phyloP scores from a whole-genome alignment of 176 grass and related monocot genomes.

The Lolium perenne region DNA sequence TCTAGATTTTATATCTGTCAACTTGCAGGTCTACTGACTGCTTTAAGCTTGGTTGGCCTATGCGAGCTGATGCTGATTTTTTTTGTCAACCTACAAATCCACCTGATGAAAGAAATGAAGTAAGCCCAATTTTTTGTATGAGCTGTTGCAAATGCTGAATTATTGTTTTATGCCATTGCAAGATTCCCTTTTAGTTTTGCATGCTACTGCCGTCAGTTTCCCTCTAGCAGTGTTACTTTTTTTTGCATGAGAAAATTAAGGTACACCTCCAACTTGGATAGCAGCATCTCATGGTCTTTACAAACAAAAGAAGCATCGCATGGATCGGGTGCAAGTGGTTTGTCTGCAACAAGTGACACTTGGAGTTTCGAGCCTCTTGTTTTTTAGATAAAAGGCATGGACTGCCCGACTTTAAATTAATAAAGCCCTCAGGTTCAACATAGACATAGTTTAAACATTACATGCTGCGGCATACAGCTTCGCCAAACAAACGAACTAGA shows the following conservation, averaged over 20 bases:
- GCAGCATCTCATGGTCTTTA: background rate
- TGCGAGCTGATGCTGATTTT: conserved; percentile 91
- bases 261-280: background rate
- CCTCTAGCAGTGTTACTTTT: background rate
- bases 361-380: background rate
- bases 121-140: conserved; percentile 42
- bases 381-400: no score
- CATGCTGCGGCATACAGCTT: no score
- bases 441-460: no score
- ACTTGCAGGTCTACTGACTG: conserved; percentile 78
- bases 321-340: background rate
- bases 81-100: conserved; percentile 59
- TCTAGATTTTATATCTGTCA: conserved; percentile 47
- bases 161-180: background rate
- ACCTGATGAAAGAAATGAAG: conserved; percentile 63
- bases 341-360: background rate
- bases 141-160: background rate
- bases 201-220: background rate
- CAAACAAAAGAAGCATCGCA: background rate
- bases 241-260: background rate
- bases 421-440: no score
- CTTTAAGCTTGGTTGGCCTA: conserved; percentile 91
- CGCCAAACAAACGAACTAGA: no score
- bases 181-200: background rate
- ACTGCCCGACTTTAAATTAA: no score